These are phyloP conservation scores for Takashimella tepidaria DNA, from an alignment of 1,284 basidiomycete genomes.

Conservation along the genomic window DNA sequence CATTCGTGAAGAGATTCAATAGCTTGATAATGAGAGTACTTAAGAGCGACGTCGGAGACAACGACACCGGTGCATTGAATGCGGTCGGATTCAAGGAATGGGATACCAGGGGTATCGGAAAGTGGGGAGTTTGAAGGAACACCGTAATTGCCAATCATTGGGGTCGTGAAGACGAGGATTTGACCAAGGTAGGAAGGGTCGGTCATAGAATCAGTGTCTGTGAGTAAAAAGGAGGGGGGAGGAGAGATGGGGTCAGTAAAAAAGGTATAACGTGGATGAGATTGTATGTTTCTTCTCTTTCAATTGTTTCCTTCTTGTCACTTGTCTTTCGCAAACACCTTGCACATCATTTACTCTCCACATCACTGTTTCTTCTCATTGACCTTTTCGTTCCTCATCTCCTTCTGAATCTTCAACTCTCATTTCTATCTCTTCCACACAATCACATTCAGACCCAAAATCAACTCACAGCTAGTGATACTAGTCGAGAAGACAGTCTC, in stretches of 20 bases:
- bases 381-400: background rate
- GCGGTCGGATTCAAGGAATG: slow-evolving; percentile 79
- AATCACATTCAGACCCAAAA: background rate
- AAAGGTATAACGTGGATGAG: too few species aligned
- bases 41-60: slow-evolving; percentile 90
- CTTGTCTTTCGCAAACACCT: too few species aligned
- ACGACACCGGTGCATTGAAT: slow-evolving; percentile 92
- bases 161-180: slow-evolving; percentile 96
- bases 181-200: slow-evolving; percentile 98
- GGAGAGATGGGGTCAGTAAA: too few species aligned
- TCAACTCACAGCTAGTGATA: slow-evolving; percentile 82
- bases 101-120: slow-evolving; percentile 77
- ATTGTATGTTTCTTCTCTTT: too few species aligned
- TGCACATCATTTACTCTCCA: too few species aligned
- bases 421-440: too few species aligned
- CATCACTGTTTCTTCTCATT: too few species aligned
- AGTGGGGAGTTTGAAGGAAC: slow-evolving; percentile 79
- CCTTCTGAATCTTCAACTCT: too few species aligned
- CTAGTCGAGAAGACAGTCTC: slow-evolving; percentile 99
- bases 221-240: too few species aligned
- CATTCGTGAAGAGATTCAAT: slow-evolving; percentile 89
- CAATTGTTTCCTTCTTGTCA: too few species aligned
- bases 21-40: slow-evolving; percentile 90
- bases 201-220: slow-evolving; percentile 99
- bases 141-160: slow-evolving; percentile 98